phyloP scores from a whole-genome alignment of 1,284 basidiomycete genomes.

The Irpex sp. region DNA sequence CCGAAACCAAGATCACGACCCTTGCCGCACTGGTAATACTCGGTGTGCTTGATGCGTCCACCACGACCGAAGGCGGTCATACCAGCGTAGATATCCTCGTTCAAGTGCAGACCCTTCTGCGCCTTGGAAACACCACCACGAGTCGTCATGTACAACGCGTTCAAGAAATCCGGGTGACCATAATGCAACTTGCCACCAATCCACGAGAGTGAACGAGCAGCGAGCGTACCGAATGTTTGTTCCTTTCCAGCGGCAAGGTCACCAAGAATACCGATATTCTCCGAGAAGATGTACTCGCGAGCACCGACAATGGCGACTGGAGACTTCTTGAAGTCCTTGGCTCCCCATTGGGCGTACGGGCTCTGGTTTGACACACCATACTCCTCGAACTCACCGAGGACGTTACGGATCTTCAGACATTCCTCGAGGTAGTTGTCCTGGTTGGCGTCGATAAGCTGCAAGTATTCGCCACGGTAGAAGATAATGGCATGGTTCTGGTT shows the following conservation, averaged over 20 bases:
- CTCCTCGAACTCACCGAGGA: conserved; percentile 98
- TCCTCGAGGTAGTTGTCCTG: conserved; percentile 99
- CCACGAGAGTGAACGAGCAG: conserved; percentile 93
- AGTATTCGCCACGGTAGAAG: conserved; percentile 98
- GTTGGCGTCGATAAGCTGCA: conserved; percentile 99
- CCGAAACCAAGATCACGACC: conserved; percentile 99
- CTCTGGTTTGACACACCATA: conserved; percentile 83
- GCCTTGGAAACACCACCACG: conserved; percentile 98
- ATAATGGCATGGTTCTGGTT: conserved; percentile 99
- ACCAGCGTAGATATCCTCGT: conserved; percentile 99
- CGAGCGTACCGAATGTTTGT: conserved; percentile 98
- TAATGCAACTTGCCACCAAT: conserved; percentile 99
- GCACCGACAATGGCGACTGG: conserved; percentile 98
- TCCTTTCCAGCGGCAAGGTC: conserved; percentile 99
- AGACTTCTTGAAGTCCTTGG: conserved; percentile 82
- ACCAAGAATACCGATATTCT: conserved; percentile 99
- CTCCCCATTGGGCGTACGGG: conserved; percentile 88
- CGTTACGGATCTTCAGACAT: conserved; percentile 97
- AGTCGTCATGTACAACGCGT: conserved; percentile 97
- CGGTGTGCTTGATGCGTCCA: conserved; percentile 97
- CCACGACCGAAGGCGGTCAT: conserved; percentile 98
- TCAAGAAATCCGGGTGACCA: conserved; percentile 98
- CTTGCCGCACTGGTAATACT: conserved; percentile 99
- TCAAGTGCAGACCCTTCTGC: conserved; percentile 96
- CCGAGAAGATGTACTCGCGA: conserved; percentile 99